A percentile compares a stretch with the other conserved stretches of the same genome.
phyloP scores from a whole-genome alignment of 257 asterid genomes.

The Osmanthus fragrans region DNA sequence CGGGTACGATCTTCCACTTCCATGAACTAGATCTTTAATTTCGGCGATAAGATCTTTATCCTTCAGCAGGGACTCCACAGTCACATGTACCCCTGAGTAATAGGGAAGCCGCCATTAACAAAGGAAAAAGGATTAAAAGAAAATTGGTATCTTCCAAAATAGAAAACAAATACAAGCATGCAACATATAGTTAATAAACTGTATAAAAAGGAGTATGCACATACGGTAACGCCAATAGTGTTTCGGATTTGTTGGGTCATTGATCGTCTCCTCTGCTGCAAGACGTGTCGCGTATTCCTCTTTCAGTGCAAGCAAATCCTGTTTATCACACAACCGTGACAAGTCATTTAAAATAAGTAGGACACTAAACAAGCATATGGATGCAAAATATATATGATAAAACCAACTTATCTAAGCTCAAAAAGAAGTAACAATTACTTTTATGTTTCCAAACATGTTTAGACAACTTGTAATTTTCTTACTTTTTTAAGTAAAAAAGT shows the following conservation, averaged over 20 bases:
- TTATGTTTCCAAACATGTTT: background rate
- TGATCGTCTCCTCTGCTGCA: slow-evolving; percentile 90
- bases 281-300: slow-evolving; percentile 83
- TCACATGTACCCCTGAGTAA: slow-evolving; percentile 76
- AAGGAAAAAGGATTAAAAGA: background rate
- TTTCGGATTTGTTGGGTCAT: slow-evolving; percentile 94
- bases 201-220: slow-evolving; percentile 26
- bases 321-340: slow-evolving; percentile 12
- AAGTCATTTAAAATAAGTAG: background rate
- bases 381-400: no score
- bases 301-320: slow-evolving; percentile 91
- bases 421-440: background rate
- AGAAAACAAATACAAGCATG: background rate
- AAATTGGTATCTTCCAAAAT: background rate
- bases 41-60: slow-evolving; percentile 56
- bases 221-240: slow-evolving; percentile 94
- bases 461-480: background rate
- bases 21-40: slow-evolving; percentile 61
- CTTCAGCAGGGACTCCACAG: slow-evolving; percentile 76
- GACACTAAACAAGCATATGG: background rate
- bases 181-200: background rate
- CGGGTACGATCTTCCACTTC: slow-evolving; percentile 85
- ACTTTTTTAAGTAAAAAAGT: no score
- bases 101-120: background rate
- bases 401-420: background rate